Base-by-base conservation (phyloP, 2,329 filamentous ascomycete species). In the Diaporthe aspalathi region DNA sequence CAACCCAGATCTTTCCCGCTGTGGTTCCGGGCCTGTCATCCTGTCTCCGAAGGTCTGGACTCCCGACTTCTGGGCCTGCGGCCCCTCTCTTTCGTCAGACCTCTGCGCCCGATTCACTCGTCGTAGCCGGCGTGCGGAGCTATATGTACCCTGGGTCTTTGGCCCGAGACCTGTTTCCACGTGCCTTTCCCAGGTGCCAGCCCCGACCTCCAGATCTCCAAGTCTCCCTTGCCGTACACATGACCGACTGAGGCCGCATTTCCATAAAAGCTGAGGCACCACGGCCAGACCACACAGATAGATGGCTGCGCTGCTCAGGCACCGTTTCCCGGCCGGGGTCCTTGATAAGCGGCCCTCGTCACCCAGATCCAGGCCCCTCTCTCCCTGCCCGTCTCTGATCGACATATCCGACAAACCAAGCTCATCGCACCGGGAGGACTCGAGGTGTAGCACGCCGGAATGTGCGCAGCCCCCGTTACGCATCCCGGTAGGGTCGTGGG, bases 401-500 rank as follows among this genome's bases (percentile, higher is more conserved):
- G 56, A 65, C n/a, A 5, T 63, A 29, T 40, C n/a, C 5, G 53
- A 57, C 12, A 73, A 73, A 24, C 35, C 71, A n/a, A 53, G 68
- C 29, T 68, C 71, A 9, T 66, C 32, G 38, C 71, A 73, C 47
- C 63, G 24, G 27, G 71, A 73, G 47, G 62, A 71, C 32, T 38
- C 49, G n/a, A 29, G 52, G 24, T 32, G 16, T 11, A 43, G 65
- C 40, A 17, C 56, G 9, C 43, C 29, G 9, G 54, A 66, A 5
- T 53, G 56, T 24, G 45, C 22, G 20, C 49, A 14, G 1, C 16
- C 49, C 40, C 29, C 35, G 5, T 24, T 65, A 12, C 63, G 63
- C 11, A 67, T 75, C 73, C 75, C 77, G 14, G 45, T 72, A 14
- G 76, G 75, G 17, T 75, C 77, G 11, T 79, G 77, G 77, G 78